Evolutionary conservation across 192 early-diverging fungal genomes (phyloP), one percentile per base, ranked within the genome.

Genomic region (Backusella mclennaniae): DNA sequence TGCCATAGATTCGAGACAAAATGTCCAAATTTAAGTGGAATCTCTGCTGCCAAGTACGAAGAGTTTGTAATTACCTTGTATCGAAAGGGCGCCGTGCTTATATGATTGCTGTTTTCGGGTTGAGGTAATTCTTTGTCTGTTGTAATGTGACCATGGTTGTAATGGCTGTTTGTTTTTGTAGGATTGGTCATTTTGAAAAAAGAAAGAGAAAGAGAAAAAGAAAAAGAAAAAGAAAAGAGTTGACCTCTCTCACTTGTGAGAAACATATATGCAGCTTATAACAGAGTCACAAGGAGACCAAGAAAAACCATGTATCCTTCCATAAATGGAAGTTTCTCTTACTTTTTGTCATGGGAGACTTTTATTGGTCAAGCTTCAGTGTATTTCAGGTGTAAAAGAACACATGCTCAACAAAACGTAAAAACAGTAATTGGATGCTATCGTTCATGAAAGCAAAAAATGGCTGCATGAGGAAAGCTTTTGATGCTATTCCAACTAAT

Each of bases 1-100:
- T 49, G 59, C 82, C 82, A 83, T 53, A 83, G 73, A 29, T 79
- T 67, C 11, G 79, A 77, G 36, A 80, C 73, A 70, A 79, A 84
- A 44, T 84, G 79, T 31, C 82, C 82, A 33, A 84, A 33, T 66
- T 84, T 84, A 12, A 80, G 63, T n/a, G 82, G 82, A 44, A 84
- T 84, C 41, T 84, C 82, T 21, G 82, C 82, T 2, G 82, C 79
- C 15, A 84, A 39, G 63, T 84, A 84, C 2, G 82, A 80, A 7
- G 82, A 80, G 35, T 80, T 84, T 21, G 82, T 80, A 39, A 79
- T 56, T 19, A 84, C 74, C 38, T 77, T 80, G 31, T 84, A 79
- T 42, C 49, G 66, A 4, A 84, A 71, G 11, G 81, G 81, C 2
- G 76, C 80, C 21, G 68, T 74, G 53, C 80, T 77, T 35, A 82